Percentiles rank a stretch among this genome's conserved stretches.
Evolutionary conservation across 179 eudicot genomes (phyloP).

Genomic region (Silene noctiflora): DNA sequence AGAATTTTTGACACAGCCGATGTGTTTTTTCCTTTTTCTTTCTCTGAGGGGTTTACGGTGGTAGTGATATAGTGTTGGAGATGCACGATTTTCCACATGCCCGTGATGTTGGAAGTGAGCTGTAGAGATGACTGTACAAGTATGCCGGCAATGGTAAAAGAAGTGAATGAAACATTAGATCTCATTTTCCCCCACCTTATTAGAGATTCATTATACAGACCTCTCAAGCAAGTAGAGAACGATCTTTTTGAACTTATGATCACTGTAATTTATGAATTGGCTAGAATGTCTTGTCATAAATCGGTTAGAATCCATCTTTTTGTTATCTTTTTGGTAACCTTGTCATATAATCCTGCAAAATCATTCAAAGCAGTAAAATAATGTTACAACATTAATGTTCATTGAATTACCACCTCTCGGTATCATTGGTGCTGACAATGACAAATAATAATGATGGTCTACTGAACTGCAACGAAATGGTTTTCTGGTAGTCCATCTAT

Average conservation of each 20-base stretch:
- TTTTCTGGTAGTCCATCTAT: too few relatives aligned
- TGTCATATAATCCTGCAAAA: not conserved
- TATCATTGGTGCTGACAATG: too few relatives aligned
- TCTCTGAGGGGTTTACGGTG: not conserved
- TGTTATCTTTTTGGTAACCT: not conserved
- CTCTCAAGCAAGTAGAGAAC: not conserved
- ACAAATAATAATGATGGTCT: too few relatives aligned
- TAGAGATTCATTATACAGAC: not conserved
- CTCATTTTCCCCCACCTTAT: not conserved
- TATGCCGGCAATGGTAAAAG: slow-evolving; percentile 15
- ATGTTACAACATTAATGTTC: too few relatives aligned
- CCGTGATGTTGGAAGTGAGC: slow-evolving; percentile 3
- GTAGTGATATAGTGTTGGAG: slow-evolving; percentile 14
- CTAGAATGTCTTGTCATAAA: not conserved
- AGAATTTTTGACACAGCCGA: slow-evolving; percentile 46
- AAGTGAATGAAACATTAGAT: not conserved
- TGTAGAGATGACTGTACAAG: slow-evolving; percentile 17
- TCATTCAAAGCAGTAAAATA: not conserved
- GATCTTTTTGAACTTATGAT: not conserved
- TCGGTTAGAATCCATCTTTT: not conserved
- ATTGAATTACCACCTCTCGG: too few relatives aligned
- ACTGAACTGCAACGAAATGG: too few relatives aligned
- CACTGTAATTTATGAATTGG: slow-evolving; percentile 4
- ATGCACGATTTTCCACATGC: slow-evolving; percentile 16
- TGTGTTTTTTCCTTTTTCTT: not conserved